Evolutionary conservation across 768 basidiomycete species (phyloP).

Genomic region (Suillus plorans): DNA sequence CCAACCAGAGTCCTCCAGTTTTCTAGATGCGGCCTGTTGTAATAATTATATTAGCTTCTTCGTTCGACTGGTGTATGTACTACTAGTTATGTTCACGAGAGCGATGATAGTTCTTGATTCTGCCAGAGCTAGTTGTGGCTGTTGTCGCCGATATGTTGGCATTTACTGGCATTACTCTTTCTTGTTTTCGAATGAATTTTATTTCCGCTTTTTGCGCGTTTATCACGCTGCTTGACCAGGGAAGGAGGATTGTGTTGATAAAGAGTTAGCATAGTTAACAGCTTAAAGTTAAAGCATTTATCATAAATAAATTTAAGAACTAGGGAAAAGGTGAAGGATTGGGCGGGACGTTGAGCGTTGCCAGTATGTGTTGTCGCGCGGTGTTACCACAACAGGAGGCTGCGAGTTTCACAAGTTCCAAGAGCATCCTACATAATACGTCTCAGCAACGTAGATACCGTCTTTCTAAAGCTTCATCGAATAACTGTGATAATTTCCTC

Average conservation of each 20-base stretch:
- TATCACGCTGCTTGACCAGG: not conserved
- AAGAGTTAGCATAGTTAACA: not conserved
- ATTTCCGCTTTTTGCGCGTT: not conserved
- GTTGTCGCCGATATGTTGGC: not conserved
- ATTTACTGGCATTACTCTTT: not conserved
- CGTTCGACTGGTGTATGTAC: not conserved
- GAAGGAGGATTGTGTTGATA: not conserved
- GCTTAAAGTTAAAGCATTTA: not conserved
- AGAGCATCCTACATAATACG: not conserved
- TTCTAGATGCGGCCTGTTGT: not conserved
- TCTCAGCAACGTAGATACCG: not conserved
- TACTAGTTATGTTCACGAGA: not conserved
- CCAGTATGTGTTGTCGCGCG: too few relatives aligned
- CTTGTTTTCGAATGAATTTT: not conserved
- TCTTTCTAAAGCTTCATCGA: not conserved
- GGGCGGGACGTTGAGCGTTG: too few relatives aligned
- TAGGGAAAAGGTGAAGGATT: not conserved
- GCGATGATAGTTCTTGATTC: not conserved
- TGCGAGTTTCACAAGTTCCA: not conserved
- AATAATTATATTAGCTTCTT: not conserved
- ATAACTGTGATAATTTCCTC: not conserved
- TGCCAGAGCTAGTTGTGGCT: not conserved
- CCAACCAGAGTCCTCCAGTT: not conserved
- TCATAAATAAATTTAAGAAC: not conserved
- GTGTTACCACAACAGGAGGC: not conserved